phyloP scores from a whole-genome alignment of 2,329 filamentous ascomycete species.

The Exophiala spinifera region DNA sequence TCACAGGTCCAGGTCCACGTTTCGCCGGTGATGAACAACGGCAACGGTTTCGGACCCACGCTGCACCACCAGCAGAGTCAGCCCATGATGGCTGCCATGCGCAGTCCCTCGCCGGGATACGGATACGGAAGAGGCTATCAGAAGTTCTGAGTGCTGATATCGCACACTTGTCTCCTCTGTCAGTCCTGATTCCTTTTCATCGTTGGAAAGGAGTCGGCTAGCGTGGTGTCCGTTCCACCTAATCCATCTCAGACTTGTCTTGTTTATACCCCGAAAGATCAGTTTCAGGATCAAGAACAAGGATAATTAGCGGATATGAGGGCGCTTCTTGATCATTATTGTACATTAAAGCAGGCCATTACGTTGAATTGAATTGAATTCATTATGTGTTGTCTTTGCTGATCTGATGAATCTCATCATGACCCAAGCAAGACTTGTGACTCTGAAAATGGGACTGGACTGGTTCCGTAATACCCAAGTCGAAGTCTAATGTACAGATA shows the following conservation, averaged over 20 bases:
- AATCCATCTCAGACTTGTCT: neutral
- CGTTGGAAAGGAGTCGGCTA: neutral
- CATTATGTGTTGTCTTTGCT: too few species aligned
- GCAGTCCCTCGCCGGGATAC: conserved; percentile 16
- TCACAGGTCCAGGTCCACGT: conserved; percentile 6
- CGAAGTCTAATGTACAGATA: too few species aligned
- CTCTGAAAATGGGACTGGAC: too few species aligned
- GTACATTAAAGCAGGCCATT: too few species aligned
- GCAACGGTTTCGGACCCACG: conserved; percentile 7
- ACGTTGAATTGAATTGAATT: too few species aligned
- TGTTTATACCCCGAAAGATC: neutral
- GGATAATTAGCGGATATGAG: neutral
- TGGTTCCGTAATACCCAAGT: too few species aligned
- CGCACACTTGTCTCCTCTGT: too few species aligned
- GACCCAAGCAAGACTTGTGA: too few species aligned
- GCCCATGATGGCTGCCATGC: conserved; percentile 20
- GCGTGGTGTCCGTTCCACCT: neutral
- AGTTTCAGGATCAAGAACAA: neutral
- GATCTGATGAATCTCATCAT: too few species aligned
- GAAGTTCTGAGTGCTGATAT: conserved; percentile 16
- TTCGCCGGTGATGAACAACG: conserved; percentile 19
- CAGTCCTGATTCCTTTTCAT: neutral
- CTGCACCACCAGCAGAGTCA: conserved; percentile 10
- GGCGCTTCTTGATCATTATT: too few species aligned
- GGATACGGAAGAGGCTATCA: conserved; percentile 22